Evolutionary conservation across 805 yeast genomes (phyloP).

Genomic region (Lachancea waltii): DNA sequence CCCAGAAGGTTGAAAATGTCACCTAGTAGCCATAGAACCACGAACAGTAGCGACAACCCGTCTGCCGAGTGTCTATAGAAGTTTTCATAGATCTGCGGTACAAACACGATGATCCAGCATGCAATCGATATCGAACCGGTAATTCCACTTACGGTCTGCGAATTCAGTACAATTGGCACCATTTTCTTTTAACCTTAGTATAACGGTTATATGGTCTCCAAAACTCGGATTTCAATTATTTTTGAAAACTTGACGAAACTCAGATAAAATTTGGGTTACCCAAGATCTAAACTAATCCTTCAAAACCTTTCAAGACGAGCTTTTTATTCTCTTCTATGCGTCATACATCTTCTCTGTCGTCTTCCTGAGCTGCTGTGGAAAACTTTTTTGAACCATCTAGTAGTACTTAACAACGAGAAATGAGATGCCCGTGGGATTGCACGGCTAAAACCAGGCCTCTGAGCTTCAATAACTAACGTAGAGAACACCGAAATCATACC

Average conservation of each 20-base stretch:
- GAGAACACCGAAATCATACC: too few species aligned
- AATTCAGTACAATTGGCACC: constrained; percentile 52
- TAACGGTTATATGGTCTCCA: background rate
- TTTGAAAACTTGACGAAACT: too few species aligned
- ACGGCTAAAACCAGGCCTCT: too few species aligned
- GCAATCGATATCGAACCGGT: constrained; percentile 80
- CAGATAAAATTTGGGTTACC: too few species aligned
- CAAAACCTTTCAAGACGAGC: too few species aligned
- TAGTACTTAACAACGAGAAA: too few species aligned
- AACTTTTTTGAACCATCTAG: background rate
- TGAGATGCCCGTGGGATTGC: too few species aligned
- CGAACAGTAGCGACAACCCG: constrained; percentile 80
- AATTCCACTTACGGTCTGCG: constrained; percentile 70
- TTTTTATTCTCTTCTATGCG: background rate
- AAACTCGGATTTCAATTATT: background rate
- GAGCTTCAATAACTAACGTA: too few species aligned
- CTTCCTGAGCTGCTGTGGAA: background rate
- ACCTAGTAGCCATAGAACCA: constrained; percentile 86
- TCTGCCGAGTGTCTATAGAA: constrained; percentile 80
- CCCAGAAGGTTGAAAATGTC: constrained; percentile 93
- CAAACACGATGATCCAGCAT: constrained; percentile 96
- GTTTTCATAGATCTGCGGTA: constrained; percentile 93
- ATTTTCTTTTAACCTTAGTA: constrained; percentile 10
- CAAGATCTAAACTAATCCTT: too few species aligned
- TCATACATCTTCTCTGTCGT: constrained; percentile 6